Evolutionary conservation across 2,329 filamentous ascomycete genomes (phyloP).

Genomic region (Alternaria postmessia): DNA sequence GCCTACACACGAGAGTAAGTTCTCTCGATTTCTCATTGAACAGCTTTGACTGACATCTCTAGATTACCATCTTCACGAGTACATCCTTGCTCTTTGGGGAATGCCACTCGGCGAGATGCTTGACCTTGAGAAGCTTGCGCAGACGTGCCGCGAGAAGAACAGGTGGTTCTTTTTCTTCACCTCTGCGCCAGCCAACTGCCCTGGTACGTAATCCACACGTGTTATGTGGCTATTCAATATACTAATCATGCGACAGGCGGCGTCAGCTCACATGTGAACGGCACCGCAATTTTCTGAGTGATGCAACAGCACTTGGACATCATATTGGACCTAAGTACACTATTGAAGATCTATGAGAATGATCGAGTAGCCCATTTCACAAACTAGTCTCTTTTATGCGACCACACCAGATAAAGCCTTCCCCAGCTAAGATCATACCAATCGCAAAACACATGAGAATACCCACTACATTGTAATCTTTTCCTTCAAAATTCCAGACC

Average conservation of each 20-base stretch:
- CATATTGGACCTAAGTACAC: accelerated
- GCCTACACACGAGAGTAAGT: conserved; percentile 58
- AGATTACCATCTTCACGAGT: conserved; percentile 49
- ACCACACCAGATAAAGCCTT: not conserved
- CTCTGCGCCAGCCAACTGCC: conserved; percentile 66
- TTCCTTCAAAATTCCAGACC: not conserved
- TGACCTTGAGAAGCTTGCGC: conserved; percentile 61
- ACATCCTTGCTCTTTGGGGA: conserved; percentile 51
- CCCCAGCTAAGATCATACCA: no score
- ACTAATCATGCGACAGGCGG: conserved; percentile 39
- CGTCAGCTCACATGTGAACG: conserved; percentile 56
- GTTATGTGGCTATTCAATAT: not conserved
- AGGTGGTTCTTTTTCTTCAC: conserved; percentile 70
- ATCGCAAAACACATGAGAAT: not conserved
- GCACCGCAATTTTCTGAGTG: conserved; percentile 49
- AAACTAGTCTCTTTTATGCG: not conserved
- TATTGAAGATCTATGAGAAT: not conserved
- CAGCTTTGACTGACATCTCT: conserved; percentile 3
- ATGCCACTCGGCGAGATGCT: conserved; percentile 54
- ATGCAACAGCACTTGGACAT: not conserved
- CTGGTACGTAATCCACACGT: conserved; percentile 48
- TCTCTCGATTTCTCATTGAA: not conserved
- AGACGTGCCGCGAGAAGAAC: conserved; percentile 63
- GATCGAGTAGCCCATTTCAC: not conserved
- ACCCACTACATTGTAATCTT: not conserved